Evolutionary conservation across 306 rosid genomes (phyloP), one percentile per base, ranked within the genome.

Genomic region (Corylus avellana): DNA sequence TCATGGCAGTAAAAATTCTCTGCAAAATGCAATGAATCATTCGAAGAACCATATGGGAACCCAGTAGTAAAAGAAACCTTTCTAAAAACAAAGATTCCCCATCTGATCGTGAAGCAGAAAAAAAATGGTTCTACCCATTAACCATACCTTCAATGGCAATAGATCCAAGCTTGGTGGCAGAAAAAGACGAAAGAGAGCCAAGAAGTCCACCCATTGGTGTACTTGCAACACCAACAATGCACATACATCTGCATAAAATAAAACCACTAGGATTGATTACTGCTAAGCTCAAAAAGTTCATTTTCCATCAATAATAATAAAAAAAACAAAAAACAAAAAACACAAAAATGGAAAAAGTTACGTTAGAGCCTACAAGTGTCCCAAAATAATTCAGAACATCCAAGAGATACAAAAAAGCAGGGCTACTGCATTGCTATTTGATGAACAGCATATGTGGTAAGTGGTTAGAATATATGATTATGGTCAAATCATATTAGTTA

Each of bases 181-280:
- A 9, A 71, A 91, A 29, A 81, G 99, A 91, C 46, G 99, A 96
- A 22, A 96, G 89, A 70, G 88, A 56, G 37, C 99, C 99, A 68
- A 96, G 97, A 85, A 96, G 90, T 32, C 85, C 97, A 77, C 99
- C 99, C 96, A 96, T 90, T 5, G 99, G 99, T 48, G 99, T 96
- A 20, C 99, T 93, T 32, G 99, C 98, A 88, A 93, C 89, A 78
- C 99, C 99, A 68, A 96, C 99, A 4, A 96, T 79, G 90, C 92
- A 32, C 35, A 93, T 80, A 96, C 99, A 96, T 93, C 99, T 96
- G 83, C 66, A 85, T 55, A 84, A 9, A 70, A 66, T 53, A 84
- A 72, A 78, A 59, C 25, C 56, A 79, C 5, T 37, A 74, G 68
- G 71, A 77, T 56, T 54, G 79, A 73, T 37, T 22, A 59, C 51